Base-by-base conservation (phyloP, 768 basidiomycete species). In the Podaxis sp. region DNA sequence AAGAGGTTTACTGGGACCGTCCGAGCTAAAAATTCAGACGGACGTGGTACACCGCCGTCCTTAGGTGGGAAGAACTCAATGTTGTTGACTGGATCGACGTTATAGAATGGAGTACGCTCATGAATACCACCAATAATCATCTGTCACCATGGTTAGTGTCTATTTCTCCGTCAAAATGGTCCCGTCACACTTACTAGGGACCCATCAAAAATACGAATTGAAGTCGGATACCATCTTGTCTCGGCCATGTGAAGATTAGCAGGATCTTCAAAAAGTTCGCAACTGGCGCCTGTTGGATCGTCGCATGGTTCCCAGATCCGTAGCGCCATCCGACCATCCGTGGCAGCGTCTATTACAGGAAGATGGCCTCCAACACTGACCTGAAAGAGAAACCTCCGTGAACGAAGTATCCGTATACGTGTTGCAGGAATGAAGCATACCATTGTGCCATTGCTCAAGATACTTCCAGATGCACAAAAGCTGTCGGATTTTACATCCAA, bases 101-200 rank as follows among this genome's bases (percentile, higher is more conserved):
- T 87, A 70, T 87, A 87, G 79, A 86, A 89, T 3, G 85, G 86
- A 9, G 63, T 72, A 33, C 59, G 59, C 13, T 72, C 69, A 36
- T 72, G 71, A 11, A 73, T 70, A 3, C 72, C 72, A 53, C 72
- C 72, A 26, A 73, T 65, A 22, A 73, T 63, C 69, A 74, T 73
- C 72, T 71, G 42, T 46, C 44, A 46, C 9, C 17, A 7, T 19
- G 3, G n/a, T 46, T 19, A 46, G 19, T 46, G 9, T 19, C 2
- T 22, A 44, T 39, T 3, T 55, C 24, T 19, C 55, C 12, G 22
- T 26, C 22, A 13, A 51, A 51, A 44, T 44, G 4, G n/a, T 8
- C 13, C 12, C 24, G 13, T 3, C 4, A 12, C 12, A 15, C 48
- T 79, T 65, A 75, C 73, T 66, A 73, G 59, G 42, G 72, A 76